Evolutionary conservation across 129 eudicot genomes (phyloP).

Genomic region (Ambrosia artemisiifolia): DNA sequence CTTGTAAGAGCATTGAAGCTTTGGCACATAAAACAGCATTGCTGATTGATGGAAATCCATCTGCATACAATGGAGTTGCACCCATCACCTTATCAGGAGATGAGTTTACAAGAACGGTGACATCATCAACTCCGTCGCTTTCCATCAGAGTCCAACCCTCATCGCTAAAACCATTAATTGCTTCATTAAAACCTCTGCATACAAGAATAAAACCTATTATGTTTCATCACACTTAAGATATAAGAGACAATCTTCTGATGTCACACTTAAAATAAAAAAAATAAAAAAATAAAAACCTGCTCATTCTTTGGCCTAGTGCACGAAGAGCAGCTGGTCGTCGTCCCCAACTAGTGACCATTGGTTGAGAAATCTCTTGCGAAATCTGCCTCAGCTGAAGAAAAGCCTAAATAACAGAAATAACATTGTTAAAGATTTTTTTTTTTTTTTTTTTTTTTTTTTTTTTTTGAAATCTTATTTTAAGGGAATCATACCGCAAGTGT

Average conservation of each 20-base stretch:
- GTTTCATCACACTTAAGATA: not conserved
- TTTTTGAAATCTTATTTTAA: not conserved
- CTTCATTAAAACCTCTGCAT: slow-evolving; percentile 89
- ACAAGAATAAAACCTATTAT: not conserved
- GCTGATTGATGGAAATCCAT: slow-evolving; percentile 74
- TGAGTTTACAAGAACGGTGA: slow-evolving; percentile 66
- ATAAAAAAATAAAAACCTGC: slow-evolving; percentile 43
- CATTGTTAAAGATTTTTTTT: not conserved
- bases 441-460: not conserved
- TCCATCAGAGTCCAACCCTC: slow-evolving; percentile 92
- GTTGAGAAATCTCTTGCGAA: slow-evolving; percentile 77
- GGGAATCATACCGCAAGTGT: slow-evolving; percentile 59
- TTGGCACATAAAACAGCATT: slow-evolving; percentile 75
- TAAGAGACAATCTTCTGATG: not conserved
- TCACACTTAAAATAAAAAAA: not conserved
- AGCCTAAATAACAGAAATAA: slow-evolving; percentile 46
- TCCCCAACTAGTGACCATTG: slow-evolving; percentile 79
- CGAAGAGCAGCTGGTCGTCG: slow-evolving; percentile 88
- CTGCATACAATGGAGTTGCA: slow-evolving; percentile 47
- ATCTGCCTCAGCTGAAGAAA: slow-evolving; percentile 83
- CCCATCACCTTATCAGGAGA: slow-evolving; percentile 78
- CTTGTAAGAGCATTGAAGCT: slow-evolving; percentile 97
- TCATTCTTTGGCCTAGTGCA: slow-evolving; percentile 84
- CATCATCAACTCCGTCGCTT: slow-evolving; percentile 87
- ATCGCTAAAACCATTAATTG: slow-evolving; percentile 81